A percentile compares a stretch with the other conserved stretches of the same genome.
Evolutionary conservation across 345 rosid genomes (phyloP).

Genomic region (Laguncularia racemosa): DNA sequence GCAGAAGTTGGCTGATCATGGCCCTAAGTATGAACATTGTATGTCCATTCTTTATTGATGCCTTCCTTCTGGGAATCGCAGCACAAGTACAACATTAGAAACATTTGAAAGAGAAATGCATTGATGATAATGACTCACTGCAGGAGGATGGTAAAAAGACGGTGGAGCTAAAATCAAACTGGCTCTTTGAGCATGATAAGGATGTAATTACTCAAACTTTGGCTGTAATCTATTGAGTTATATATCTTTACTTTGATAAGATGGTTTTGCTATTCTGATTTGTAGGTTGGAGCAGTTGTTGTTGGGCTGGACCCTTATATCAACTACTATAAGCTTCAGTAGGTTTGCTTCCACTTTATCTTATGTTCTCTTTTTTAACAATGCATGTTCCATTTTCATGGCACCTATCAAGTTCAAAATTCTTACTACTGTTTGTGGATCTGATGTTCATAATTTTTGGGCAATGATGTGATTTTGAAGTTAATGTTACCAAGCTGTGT

Average conservation of each 20-base stretch:
- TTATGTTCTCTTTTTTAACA: slow-evolving; percentile 4
- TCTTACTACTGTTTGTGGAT: not conserved
- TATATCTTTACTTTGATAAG: slow-evolving; percentile 9
- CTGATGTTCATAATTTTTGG: not conserved
- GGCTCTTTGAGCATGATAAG: slow-evolving; percentile 66
- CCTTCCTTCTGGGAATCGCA: too few relatives aligned
- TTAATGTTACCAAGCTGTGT: too few relatives aligned
- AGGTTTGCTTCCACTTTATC: slow-evolving; percentile 21
- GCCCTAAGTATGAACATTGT: too few relatives aligned
- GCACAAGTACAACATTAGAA: not conserved
- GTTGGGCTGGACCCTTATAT: slow-evolving; percentile 76
- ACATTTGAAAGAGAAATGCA: not conserved
- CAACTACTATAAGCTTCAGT: slow-evolving; percentile 96
- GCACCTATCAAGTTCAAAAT: not conserved
- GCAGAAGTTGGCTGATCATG: too few relatives aligned
- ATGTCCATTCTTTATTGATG: too few relatives aligned
- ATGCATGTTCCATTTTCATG: not conserved
- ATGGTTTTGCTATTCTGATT: slow-evolving; percentile 11
- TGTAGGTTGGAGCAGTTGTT: slow-evolving; percentile 93
- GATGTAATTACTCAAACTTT: slow-evolving; percentile 36
- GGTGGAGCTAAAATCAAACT: slow-evolving; percentile 53
- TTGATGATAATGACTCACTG: slow-evolving; percentile 11
- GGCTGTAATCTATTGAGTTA: slow-evolving; percentile 1
- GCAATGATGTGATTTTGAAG: not conserved
- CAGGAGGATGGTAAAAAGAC: slow-evolving; percentile 76